Evolutionary conservation across 495 filamentous ascomycete species (phyloP), one percentile per base, ranked within the genome.

Genomic region (Penicillium alfredii): DNA sequence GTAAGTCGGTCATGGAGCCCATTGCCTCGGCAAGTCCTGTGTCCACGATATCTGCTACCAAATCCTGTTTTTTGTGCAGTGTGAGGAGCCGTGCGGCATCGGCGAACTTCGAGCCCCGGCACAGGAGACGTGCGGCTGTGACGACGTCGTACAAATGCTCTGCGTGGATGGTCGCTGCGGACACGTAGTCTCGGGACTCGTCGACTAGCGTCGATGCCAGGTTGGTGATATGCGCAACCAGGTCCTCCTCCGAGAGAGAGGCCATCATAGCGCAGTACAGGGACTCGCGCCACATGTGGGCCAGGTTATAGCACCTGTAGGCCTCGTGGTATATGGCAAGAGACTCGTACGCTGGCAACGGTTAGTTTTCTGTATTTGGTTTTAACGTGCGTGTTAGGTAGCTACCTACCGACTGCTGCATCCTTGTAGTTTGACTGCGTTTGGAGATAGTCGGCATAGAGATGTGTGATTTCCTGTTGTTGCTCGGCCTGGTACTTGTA

Each of bases 271-370:
- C 84, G 41, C 67, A 69, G 61, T 82, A 88, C 42, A 98, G 73
- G 8, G 84, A 84, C 60, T 97, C 89, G 40, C 82, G 84, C 92
- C 92, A 98, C 49, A 80, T 76, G 18, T 82, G 80, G n/a, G 86
- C 84, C 9, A 78, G 74, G 38, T 82, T 77, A 61, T 90, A 98
- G 52, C 78, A 82, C 47, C 77, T 76, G 42, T 80, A 85, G 2
- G 92, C 92, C 17, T 76, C 65, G 10, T 63, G 39, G 50, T 85
- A 84, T 44, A 85, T 68, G 7, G 60, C 58, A n/a, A 98, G 80
- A 21, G 77, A 95, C 63, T 96, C 90, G 55, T 92, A 92, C 5
- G 86, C 86, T 63, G 73, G n/a, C 6, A 6, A 20, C 7, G 35
- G 10, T 40, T 27, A 43, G 39, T 38, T 27, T n/a, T n/a, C n/a